Percentiles rank a stretch among this genome's conserved stretches.
Conservation (phyloP, 1,284 basidiomycete genomes). For the Hymenochaete sp. region DNA sequence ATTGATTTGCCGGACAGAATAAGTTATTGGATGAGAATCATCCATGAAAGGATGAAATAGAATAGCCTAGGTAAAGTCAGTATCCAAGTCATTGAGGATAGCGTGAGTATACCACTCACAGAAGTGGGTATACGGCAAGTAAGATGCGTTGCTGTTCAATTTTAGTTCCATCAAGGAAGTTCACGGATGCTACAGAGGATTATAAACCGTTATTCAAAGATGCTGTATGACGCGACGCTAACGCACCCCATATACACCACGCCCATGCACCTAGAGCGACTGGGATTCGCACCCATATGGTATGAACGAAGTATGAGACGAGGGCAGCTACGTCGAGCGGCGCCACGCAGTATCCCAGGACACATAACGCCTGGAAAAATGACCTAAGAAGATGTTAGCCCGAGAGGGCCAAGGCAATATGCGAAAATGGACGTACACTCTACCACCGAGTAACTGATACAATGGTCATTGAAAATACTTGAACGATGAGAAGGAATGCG, state of each 20-base stretch:
- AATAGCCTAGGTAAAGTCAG: constrained; percentile 46
- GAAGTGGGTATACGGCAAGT: constrained; percentile 86
- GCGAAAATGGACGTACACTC: constrained; percentile 56
- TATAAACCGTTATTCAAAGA: constrained; percentile 17
- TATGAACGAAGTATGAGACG: constrained; percentile 76
- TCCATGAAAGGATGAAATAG: constrained; percentile 85
- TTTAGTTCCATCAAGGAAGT: constrained; percentile 89
- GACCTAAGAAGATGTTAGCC: constrained; percentile 42
- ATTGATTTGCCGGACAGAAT: too few relatives aligned
- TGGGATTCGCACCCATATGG: constrained; percentile 80
- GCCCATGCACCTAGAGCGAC: constrained; percentile 79
- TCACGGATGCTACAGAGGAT: constrained; percentile 65
- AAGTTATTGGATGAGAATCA: constrained; percentile 79
- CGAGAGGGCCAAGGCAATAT: background rate
- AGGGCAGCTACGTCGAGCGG: constrained; percentile 85
- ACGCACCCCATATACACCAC: constrained; percentile 92
- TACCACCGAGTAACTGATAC: constrained; percentile 83
- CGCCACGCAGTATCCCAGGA: constrained; percentile 85
- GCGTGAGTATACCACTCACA: constrained; percentile 42
- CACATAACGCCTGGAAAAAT: constrained; percentile 93
- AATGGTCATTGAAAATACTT: too few relatives aligned
- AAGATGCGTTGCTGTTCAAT: constrained; percentile 82
- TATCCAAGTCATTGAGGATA: background rate
- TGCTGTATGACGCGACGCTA: background rate
- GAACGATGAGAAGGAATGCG: background rate